These are phyloP conservation scores for Sparassis latifolia DNA, from an alignment of 1,284 basidiomycete species.

Conservation along the genomic window DNA sequence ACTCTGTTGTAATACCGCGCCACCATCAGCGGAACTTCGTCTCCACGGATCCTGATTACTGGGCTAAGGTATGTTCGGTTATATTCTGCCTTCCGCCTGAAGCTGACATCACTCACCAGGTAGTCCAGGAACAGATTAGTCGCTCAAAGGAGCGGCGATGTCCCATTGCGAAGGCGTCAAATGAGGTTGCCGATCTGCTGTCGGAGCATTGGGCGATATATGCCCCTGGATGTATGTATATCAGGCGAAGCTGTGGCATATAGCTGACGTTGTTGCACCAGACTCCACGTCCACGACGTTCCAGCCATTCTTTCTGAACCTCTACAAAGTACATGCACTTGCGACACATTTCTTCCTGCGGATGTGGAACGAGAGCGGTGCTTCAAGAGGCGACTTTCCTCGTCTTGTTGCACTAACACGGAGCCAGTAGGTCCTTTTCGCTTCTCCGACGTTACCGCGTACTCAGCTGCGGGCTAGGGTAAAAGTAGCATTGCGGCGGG, in stretches of 20 bases:
- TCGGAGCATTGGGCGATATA: constrained; percentile 86
- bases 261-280: constrained; percentile 3
- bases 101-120: constrained; percentile 32
- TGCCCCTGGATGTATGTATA: constrained; percentile 62
- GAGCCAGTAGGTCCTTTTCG: constrained; percentile 66
- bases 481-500: constrained; percentile 71
- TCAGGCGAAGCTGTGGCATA: too few relatives aligned
- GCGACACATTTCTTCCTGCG: constrained; percentile 87
- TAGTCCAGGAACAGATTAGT: constrained; percentile 82
- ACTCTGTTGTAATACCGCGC: too few relatives aligned
- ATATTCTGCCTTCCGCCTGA: neutral
- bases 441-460: constrained; percentile 4
- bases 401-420: constrained; percentile 79
- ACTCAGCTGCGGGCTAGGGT: constrained; percentile 38
- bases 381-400: constrained; percentile 73
- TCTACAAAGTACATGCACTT: constrained; percentile 77
- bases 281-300: constrained; percentile 81
- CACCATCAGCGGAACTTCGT: constrained; percentile 32
- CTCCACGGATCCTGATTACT: constrained; percentile 64
- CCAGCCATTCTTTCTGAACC: constrained; percentile 88
- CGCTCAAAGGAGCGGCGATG: constrained; percentile 75
- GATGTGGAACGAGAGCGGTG: constrained; percentile 94
- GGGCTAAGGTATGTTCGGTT: constrained; percentile 59
- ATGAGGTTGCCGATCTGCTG: constrained; percentile 81
- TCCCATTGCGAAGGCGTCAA: constrained; percentile 82